phyloP scores from a whole-genome alignment of 176 grass and related monocot genomes.

The Aegilops longissima region DNA sequence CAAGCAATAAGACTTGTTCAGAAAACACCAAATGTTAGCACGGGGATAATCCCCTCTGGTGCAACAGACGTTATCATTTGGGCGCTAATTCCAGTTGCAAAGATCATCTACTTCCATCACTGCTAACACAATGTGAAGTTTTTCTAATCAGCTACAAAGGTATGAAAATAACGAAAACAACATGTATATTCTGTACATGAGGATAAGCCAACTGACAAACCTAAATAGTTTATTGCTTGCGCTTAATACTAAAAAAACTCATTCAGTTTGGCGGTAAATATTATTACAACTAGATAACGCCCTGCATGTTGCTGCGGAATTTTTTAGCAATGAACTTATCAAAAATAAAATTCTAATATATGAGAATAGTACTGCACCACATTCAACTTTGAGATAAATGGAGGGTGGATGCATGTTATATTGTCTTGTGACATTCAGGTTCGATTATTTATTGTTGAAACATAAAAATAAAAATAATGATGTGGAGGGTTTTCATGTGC shows the following conservation, averaged over 20 bases:
- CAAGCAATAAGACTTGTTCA: background rate
- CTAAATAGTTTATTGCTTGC: constrained; percentile 16
- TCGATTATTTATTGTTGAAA: too few relatives aligned
- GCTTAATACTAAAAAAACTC: background rate
- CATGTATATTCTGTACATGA: background rate
- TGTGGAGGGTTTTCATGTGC: too few relatives aligned
- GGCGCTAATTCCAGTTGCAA: background rate
- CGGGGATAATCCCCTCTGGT: background rate
- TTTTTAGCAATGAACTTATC: too few relatives aligned
- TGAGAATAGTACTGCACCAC: too few relatives aligned
- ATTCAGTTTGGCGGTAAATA: background rate
- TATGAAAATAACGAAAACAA: constrained; percentile 3
- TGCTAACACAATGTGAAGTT: background rate
- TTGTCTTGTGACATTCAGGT: too few relatives aligned
- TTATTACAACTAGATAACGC: background rate
- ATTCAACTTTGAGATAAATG: too few relatives aligned
- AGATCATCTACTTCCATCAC: background rate
- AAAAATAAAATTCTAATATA: background rate
- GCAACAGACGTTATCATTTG: background rate
- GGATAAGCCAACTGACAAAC: background rate
- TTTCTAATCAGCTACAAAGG: background rate
- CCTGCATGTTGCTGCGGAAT: background rate
- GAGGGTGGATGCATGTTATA: too few relatives aligned
- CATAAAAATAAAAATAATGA: too few relatives aligned
- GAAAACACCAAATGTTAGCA: background rate